Conservation (phyloP, 2,329 filamentous ascomycete species). For the Ophiostoma sp. region DNA sequence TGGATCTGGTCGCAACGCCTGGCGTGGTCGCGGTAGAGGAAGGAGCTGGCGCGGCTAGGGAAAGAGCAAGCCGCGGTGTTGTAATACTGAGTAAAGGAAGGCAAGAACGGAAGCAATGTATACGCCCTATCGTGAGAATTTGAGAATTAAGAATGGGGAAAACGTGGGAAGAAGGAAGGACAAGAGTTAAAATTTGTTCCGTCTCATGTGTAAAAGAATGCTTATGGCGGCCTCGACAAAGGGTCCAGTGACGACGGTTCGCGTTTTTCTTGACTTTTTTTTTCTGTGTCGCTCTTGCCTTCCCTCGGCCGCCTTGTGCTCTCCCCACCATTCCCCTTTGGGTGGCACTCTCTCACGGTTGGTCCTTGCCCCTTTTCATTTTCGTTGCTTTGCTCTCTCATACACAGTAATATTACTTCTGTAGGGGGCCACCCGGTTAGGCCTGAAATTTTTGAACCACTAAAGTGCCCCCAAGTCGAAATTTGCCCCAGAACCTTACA, state of each 20-base stretch:
- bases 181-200: not conserved
- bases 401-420: conserved; percentile 4
- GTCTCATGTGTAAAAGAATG: not conserved
- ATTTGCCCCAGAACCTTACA: not conserved
- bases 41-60: conserved; percentile 8
- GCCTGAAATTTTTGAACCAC: conserved; percentile 10
- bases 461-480: not conserved
- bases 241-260: not conserved
- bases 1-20: conserved; percentile 19
- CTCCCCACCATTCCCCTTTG: not conserved
- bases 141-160: not conserved
- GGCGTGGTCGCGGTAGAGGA: conserved; percentile 2
- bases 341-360: not conserved
- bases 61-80: conserved; percentile 3
- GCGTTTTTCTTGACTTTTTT: conserved; percentile 7
- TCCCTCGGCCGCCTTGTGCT: not conserved
- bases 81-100: not conserved
- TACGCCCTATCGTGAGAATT: not conserved
- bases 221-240: not conserved
- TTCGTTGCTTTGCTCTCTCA: not conserved
- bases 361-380: conserved; percentile 12
- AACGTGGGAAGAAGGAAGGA: not conserved
- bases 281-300: not conserved
- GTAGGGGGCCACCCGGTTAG: not conserved
- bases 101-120: not conserved